These are phyloP conservation scores for Hymenoscyphus fructigenus DNA, from an alignment of 2,329 filamentous ascomycete species.

Conservation along the genomic window DNA sequence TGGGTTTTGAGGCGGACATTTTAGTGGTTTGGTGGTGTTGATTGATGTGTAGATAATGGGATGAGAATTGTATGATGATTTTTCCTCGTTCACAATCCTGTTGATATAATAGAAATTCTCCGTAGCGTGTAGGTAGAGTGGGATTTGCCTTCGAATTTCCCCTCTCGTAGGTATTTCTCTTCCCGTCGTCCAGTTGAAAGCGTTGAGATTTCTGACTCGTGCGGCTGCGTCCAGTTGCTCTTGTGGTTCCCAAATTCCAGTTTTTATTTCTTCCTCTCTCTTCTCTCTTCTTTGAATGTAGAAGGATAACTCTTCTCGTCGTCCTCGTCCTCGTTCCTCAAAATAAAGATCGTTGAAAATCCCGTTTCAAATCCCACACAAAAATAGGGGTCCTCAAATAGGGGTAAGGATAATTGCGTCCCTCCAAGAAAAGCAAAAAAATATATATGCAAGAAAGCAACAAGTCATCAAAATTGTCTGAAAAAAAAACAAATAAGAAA, in stretches of 20 bases:
- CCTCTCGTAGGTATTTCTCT: too few relatives aligned
- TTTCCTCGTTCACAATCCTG: background rate
- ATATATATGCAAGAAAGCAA: background rate
- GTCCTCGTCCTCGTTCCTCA: background rate
- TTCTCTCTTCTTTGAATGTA: background rate
- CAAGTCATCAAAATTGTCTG: background rate
- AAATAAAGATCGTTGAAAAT: background rate
- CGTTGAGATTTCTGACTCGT: background rate
- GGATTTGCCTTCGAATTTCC: too few relatives aligned
- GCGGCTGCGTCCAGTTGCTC: background rate
- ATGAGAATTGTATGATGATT: background rate
- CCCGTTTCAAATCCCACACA: slow-evolving; percentile 3
- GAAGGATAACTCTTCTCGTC: background rate
- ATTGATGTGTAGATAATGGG: background rate
- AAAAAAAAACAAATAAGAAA: background rate
- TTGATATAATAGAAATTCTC: too few relatives aligned
- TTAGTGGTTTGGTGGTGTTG: background rate
- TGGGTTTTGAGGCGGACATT: background rate
- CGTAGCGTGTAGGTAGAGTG: too few relatives aligned
- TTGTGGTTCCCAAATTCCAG: background rate
- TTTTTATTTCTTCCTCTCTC: background rate
- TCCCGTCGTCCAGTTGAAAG: too few relatives aligned
- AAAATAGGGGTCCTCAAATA: background rate
- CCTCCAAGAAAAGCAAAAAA: background rate
- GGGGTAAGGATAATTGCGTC: too few relatives aligned